Percentiles rank a stretch among this genome's conserved stretches.
phyloP scores from a whole-genome alignment of 1,139 yeast genomes.

The Pichia terricola region DNA sequence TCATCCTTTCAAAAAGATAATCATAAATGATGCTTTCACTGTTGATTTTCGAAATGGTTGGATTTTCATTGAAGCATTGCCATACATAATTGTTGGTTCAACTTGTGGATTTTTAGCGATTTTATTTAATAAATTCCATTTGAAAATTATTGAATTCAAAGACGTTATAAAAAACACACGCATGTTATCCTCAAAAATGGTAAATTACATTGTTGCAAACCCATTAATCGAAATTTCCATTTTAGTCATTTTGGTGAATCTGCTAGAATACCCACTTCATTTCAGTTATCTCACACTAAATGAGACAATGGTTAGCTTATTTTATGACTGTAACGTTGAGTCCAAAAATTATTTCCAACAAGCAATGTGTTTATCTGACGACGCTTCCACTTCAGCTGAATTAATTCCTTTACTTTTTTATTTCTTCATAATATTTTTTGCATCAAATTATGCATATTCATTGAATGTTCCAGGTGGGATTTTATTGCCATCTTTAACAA shows the following conservation, averaged over 20 bases:
- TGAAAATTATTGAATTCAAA: slow-evolving; percentile 33
- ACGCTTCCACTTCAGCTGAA: not conserved
- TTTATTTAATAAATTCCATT: slow-evolving; percentile 40
- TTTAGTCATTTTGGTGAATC: slow-evolving; percentile 41
- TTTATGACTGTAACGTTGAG: slow-evolving; percentile 10
- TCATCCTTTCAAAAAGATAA: slow-evolving; percentile 49
- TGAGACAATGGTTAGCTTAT: slow-evolving; percentile 7
- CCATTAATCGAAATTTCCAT: slow-evolving; percentile 34
- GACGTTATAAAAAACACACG: slow-evolving; percentile 10
- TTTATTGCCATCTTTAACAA: slow-evolving; percentile 59
- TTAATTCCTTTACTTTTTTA: slow-evolving; percentile 8
- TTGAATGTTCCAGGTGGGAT: slow-evolving; percentile 66
- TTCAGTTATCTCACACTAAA: slow-evolving; percentile 11
- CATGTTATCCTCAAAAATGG: slow-evolving; percentile 12
- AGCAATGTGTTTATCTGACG: slow-evolving; percentile 7
- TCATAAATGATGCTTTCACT: slow-evolving; percentile 49
- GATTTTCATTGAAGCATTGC: slow-evolving; percentile 60
- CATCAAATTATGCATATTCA: slow-evolving; percentile 59
- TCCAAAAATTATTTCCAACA: slow-evolving; percentile 3
- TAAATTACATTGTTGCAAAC: slow-evolving; percentile 17
- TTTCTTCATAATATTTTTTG: slow-evolving; percentile 19
- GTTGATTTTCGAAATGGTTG: slow-evolving; percentile 67
- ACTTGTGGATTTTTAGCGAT: slow-evolving; percentile 64
- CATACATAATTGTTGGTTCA: slow-evolving; percentile 58
- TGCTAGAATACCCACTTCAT: slow-evolving; percentile 36